These are phyloP conservation scores for Talaromyces stipitatus DNA, from an alignment of 495 filamentous ascomycete species.

Conservation along the genomic window DNA sequence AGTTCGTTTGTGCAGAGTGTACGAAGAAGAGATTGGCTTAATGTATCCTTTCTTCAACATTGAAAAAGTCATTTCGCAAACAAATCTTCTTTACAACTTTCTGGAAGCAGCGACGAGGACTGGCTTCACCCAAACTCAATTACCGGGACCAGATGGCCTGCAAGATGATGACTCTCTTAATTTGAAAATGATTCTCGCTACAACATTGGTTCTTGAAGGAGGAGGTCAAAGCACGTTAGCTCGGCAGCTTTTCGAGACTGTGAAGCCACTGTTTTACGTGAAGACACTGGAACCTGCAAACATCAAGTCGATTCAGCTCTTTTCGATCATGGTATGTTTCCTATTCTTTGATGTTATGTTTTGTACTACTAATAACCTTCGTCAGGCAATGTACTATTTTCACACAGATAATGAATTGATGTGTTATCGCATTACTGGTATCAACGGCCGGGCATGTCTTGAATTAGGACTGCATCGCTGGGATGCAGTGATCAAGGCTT, in stretches of 20 bases:
- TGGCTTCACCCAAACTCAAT: constrained; percentile 46
- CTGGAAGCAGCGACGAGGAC: constrained; percentile 57
- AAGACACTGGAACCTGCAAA: constrained; percentile 60
- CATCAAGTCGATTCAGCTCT: constrained; percentile 61
- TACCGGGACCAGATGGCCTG: constrained; percentile 54
- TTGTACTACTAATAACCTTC: neutral
- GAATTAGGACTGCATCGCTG: constrained; percentile 74
- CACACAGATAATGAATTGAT: constrained; percentile 73
- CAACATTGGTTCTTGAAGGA: constrained; percentile 63
- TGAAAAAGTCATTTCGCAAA: constrained; percentile 54
- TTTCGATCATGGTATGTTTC: constrained; percentile 57
- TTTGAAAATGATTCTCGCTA: constrained; percentile 74
- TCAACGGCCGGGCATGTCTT: constrained; percentile 66
- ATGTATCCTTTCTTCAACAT: constrained; percentile 82
- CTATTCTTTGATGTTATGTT: neutral
- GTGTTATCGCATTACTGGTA: constrained; percentile 72
- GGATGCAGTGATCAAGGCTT: constrained; percentile 60
- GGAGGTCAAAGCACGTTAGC: constrained; percentile 70
- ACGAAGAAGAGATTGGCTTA: constrained; percentile 76
- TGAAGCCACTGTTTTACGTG: constrained; percentile 60
- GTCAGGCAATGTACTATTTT: constrained; percentile 75
- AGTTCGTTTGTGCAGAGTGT: constrained; percentile 59
- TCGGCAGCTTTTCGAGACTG: constrained; percentile 58
- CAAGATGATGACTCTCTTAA: constrained; percentile 60
- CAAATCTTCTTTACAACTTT: constrained; percentile 58